phyloP scores from a whole-genome alignment of 179 eudicot genomes.

The Amaranthus tricolor region DNA sequence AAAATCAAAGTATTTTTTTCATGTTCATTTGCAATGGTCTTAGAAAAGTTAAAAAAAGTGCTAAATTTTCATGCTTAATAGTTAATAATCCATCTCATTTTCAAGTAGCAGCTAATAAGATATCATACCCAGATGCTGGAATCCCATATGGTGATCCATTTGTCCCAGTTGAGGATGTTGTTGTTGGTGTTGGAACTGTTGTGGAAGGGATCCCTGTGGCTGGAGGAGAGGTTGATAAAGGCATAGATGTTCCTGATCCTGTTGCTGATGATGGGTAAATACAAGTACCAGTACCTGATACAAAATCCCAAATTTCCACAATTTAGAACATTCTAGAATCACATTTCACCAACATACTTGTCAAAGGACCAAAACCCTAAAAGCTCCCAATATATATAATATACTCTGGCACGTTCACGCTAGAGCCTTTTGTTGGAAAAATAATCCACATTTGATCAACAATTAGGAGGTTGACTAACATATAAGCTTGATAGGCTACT shows the following conservation, averaged over 20 bases:
- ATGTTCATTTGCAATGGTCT: not conserved
- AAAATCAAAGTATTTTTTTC: not conserved
- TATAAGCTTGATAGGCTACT: too few relatives aligned
- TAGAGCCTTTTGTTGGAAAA: too few relatives aligned
- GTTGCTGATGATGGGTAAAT: constrained; percentile 51
- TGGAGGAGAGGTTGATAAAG: constrained; percentile 27
- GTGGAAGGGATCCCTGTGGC: constrained; percentile 25
- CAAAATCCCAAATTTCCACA: constrained; percentile 5
- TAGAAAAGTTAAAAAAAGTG: too few relatives aligned
- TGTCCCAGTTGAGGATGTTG: constrained; percentile 24
- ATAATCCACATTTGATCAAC: too few relatives aligned
- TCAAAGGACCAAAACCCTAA: too few relatives aligned
- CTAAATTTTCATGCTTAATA: not conserved
- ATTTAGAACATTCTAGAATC: not conserved
- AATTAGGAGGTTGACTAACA: too few relatives aligned
- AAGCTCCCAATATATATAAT: too few relatives aligned
- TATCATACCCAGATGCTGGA: constrained; percentile 35
- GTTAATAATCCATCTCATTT: not conserved
- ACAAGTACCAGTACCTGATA: constrained; percentile 75
- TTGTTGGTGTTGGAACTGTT: constrained; percentile 28
- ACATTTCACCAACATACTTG: not conserved
- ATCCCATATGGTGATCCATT: constrained; percentile 29
- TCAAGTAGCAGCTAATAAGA: not conserved
- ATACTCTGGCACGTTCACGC: too few relatives aligned
- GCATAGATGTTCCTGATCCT: constrained; percentile 20